Conservation (phyloP, 176 grass and related monocot genomes). For the Bolboschoenus planiculmis region DNA sequence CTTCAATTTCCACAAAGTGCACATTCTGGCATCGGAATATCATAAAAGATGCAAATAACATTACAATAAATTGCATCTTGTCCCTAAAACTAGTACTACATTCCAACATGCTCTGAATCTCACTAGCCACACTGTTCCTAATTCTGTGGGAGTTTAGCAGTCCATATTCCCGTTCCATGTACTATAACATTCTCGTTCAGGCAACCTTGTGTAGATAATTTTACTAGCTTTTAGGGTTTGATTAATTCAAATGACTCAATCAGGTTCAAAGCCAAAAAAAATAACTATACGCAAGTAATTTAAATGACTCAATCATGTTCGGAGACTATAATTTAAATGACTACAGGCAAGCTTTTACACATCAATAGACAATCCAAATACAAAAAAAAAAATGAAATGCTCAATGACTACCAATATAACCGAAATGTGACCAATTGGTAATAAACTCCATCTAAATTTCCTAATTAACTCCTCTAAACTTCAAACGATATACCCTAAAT, state of each 20-base stretch:
- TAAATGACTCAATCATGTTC: neutral
- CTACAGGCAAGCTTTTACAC: neutral
- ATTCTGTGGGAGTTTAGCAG: neutral
- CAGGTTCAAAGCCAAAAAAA: neutral
- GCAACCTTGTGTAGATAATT: neutral
- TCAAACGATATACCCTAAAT: neutral
- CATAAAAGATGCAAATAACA: neutral
- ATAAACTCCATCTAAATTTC: neutral
- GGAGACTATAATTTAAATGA: neutral
- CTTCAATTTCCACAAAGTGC: neutral
- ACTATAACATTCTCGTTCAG: neutral
- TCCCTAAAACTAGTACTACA: neutral
- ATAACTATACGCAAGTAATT: too few relatives aligned
- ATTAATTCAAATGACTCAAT: neutral
- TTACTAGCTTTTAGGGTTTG: neutral
- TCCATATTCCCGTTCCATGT: neutral
- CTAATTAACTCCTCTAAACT: neutral
- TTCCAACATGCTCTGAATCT: neutral
- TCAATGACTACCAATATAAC: neutral
- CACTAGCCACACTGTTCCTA: neutral
- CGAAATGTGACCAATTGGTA: neutral
- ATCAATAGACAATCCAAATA: too few relatives aligned
- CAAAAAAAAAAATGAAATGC: neutral
- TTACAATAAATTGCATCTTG: neutral
- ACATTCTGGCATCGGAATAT: neutral